phyloP scores from a whole-genome alignment of 345 rosid species.

The Populus ilicifolia region DNA sequence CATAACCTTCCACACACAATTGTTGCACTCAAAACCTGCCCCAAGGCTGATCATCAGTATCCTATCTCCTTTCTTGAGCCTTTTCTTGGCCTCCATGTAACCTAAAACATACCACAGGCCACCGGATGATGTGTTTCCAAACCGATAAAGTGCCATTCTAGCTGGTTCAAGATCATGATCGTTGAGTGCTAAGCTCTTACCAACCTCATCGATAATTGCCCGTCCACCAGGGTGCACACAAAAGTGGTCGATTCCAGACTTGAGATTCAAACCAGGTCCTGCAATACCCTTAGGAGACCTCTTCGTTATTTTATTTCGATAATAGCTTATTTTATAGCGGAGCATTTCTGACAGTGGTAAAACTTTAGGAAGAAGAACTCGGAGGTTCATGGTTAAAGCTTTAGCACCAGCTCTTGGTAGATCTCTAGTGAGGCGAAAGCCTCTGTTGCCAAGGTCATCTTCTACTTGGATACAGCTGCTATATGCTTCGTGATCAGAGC shows the following conservation, averaged over 20 bases:
- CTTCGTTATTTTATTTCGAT: slow-evolving; percentile 8
- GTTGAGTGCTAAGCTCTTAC: slow-evolving; percentile 14
- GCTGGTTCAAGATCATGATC: slow-evolving; percentile 27
- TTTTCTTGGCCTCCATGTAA: slow-evolving; percentile 36
- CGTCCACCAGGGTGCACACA: slow-evolving; percentile 31
- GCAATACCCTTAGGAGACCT: slow-evolving; percentile 31
- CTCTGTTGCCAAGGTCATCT: slow-evolving; percentile 24
- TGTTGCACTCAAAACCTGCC: slow-evolving; percentile 34
- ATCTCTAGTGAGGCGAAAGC: slow-evolving; percentile 23
- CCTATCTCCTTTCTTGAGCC: slow-evolving; percentile 26
- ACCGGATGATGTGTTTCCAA: slow-evolving; percentile 28
- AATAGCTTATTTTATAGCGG: background rate
- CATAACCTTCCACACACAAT: slow-evolving; percentile 29
- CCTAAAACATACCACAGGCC: slow-evolving; percentile 32
- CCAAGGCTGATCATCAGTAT: slow-evolving; percentile 32
- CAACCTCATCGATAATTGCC: slow-evolving; percentile 28
- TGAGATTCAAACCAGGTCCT: slow-evolving; percentile 36
- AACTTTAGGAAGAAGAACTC: slow-evolving; percentile 23
- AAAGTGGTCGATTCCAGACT: slow-evolving; percentile 26
- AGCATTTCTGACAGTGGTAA: slow-evolving; percentile 40
- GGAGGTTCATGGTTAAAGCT: slow-evolving; percentile 23
- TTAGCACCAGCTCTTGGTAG: slow-evolving; percentile 19
- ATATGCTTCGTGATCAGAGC: slow-evolving; percentile 23
- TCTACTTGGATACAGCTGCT: slow-evolving; percentile 22
- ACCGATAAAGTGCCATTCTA: slow-evolving; percentile 36